Evolutionary conservation across 805 yeast genomes (phyloP), one percentile per base, ranked within the genome.

Genomic region (Pichia cephalocereana): DNA sequence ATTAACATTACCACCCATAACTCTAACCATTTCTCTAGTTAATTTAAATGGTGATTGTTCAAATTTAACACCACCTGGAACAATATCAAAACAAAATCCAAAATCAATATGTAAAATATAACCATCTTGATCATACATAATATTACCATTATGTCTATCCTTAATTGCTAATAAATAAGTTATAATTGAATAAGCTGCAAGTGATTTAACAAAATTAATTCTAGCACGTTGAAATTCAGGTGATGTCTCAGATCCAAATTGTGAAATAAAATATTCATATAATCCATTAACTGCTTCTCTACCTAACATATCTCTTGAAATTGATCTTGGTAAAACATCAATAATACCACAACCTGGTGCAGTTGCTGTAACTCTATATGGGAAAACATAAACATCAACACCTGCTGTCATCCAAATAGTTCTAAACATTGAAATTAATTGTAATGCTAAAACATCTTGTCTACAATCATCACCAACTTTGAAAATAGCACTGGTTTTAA

Each of bases 291-390:
- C 99, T 1, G 99, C 99, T 62, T 93, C 99, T 60, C 99, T 79
- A 40, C 99, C 99, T 46, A 93, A 75, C 98, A 93, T 91, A 68
- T 93, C 99, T 69, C 99, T 80, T 40, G 96, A 88, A 28, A 88
- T 83, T 7, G 97, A 84, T 62, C 91, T 86, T 34, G 99, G 99
- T 55, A 93, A 74, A 32, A 95, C 99, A 64, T 95, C 99, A 69
- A 93, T 93, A 41, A 93, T 95, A 67, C 99, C 99, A 70, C 98
- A 90, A 0, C 99, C 99, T 1, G 99, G 98, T 3, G 96, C 96
- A 10, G 99, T 93, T 1, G 99, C 99, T 0, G 96, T 90, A 27
- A 93, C 99, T 55, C 97, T 71, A 66, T 93, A 78, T 1, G 99
- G 99, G 68, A 79, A 95, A 27, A 93, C 95, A 65, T 74, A 93